Base-by-base conservation (phyloP, 108 stramenopile genomes). In the Pinguiococcus pyrenoidosus region DNA sequence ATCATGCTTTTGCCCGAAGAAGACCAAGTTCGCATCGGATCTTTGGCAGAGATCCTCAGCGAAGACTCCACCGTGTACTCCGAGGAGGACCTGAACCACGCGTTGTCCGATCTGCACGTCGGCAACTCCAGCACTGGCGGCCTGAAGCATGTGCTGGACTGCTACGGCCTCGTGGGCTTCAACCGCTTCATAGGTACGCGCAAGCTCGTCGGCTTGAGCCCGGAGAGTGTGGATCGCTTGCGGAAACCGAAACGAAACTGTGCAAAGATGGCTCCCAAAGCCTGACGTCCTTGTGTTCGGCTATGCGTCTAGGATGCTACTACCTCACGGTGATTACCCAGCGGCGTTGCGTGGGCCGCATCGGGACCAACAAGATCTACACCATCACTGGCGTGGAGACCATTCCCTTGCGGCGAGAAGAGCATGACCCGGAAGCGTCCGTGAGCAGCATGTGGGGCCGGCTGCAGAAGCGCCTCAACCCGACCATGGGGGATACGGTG, bases 241-340 rank as follows among this genome's bases (percentile, higher is more conserved):
- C n/a, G n/a, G n/a, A n/a, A n/a, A n/a, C n/a, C n/a, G n/a, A n/a
- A n/a, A n/a, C n/a, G n/a, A n/a, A n/a, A n/a, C n/a, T n/a, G n/a
- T n/a, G n/a, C n/a, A n/a, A n/a, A n/a, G n/a, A n/a, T n/a, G n/a
- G n/a, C n/a, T n/a, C n/a, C n/a, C n/a, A n/a, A n/a, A n/a, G n/a
- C n/a, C n/a, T n/a, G n/a, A n/a, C n/a, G n/a, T n/a, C n/a, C n/a
- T n/a, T n/a, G n/a, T n/a, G n/a, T n/a, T n/a, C n/a, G n/a, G n/a
- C n/a, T n/a, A n/a, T n/a, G n/a, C n/a, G n/a, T n/a, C 57, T 97
- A 50, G 87, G 91, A 58, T 90, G 89, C 65, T 97, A 89, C 71
- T 92, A 97, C 62, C 64, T 94, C 40, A 87, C 83, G n/a, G 55
- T 97, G 33, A 89, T 97, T 29, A 92, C 96, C 28, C 80, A 85